phyloP scores from a whole-genome alignment of 441 rosid genomes.

The Euphorbia celastroides region DNA sequence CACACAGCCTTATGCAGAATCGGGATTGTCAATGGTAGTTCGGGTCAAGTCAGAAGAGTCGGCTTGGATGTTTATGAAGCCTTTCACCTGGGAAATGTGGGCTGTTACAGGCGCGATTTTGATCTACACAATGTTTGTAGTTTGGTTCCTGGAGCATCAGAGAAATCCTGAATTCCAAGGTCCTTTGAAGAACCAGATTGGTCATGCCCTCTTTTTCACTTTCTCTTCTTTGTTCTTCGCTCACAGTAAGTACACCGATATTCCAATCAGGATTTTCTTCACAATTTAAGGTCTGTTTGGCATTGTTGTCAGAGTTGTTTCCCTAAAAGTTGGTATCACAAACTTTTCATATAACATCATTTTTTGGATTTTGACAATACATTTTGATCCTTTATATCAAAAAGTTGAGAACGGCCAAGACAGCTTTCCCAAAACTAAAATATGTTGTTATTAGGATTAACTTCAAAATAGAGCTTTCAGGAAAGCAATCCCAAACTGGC shows the following conservation, averaged over 20 bases:
- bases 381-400: too few species aligned
- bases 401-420: too few species aligned
- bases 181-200: slow-evolving; percentile 26
- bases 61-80: slow-evolving; percentile 30
- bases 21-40: slow-evolving; percentile 35
- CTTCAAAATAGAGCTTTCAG: too few species aligned
- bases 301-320: too few species aligned
- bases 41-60: slow-evolving; percentile 19
- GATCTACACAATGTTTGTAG: slow-evolving; percentile 30
- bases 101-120: slow-evolving; percentile 21
- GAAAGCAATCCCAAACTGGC: too few species aligned
- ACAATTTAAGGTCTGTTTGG: too few species aligned
- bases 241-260: slow-evolving; percentile 33
- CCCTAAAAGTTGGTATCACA: too few species aligned
- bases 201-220: slow-evolving; percentile 32
- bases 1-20: slow-evolving; percentile 37
- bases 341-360: too few species aligned
- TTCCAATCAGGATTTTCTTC: neutral
- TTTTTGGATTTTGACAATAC: too few species aligned
- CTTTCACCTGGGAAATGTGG: slow-evolving; percentile 39
- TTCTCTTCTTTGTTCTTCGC: slow-evolving; percentile 41
- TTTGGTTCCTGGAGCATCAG: slow-evolving; percentile 35
- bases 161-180: slow-evolving; percentile 33
- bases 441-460: too few species aligned
- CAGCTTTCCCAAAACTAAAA: too few species aligned